Percentiles rank a stretch among this genome's conserved stretches.
These are phyloP conservation scores for Juglanconis oblonga DNA, from an alignment of 2,329 filamentous ascomycete genomes.

Conservation along the genomic window DNA sequence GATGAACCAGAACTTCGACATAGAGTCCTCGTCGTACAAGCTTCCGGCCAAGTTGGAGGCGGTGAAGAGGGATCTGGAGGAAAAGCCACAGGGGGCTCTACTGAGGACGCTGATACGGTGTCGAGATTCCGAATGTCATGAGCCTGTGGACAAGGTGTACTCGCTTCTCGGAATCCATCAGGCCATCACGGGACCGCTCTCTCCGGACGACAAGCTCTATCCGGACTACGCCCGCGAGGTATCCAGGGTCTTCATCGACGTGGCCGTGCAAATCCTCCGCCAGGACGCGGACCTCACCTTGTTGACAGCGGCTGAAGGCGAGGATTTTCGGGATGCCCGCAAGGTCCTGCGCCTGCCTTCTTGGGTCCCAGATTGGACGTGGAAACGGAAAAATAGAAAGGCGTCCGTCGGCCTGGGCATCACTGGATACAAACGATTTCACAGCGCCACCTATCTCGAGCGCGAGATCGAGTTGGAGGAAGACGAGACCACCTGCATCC, in stretches of 20 bases:
- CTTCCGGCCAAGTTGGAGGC: not conserved
- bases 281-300: not conserved
- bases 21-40: not conserved
- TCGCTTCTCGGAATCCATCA: constrained; percentile 22
- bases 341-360: not conserved
- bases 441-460: not conserved
- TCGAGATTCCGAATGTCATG: not conserved
- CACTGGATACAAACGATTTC: constrained; percentile 1
- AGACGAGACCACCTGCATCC: not conserved
- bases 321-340: not conserved
- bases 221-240: not conserved
- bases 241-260: not conserved
- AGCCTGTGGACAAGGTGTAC: constrained; percentile 13
- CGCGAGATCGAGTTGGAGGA: not conserved
- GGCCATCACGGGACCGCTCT: constrained; percentile 9
- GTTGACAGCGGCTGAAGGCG: not conserved
- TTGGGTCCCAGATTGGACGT: not conserved
- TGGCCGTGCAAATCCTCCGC: not conserved
- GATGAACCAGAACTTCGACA: not conserved
- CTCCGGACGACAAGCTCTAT: not conserved
- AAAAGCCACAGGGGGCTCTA: not conserved
- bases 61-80: not conserved
- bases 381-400: not conserved
- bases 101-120: not conserved
- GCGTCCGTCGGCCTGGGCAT: not conserved